phyloP scores from a whole-genome alignment of 768 basidiomycete species.

The Pleurotus citrinopileatus region DNA sequence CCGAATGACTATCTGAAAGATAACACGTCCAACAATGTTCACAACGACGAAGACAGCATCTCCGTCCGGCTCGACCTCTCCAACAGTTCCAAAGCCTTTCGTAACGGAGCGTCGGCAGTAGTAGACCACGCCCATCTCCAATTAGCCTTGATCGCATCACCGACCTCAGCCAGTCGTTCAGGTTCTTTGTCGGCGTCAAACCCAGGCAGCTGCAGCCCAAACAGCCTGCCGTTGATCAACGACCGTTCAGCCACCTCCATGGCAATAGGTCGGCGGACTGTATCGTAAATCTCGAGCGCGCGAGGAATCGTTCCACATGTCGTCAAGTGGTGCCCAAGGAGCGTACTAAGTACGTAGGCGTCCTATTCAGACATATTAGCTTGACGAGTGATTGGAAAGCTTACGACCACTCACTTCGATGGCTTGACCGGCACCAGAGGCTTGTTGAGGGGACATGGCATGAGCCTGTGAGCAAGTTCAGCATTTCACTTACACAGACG shows the following conservation, averaged over 20 bases:
- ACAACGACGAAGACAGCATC: too few species aligned
- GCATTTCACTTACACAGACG: not conserved
- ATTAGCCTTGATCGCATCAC: conserved; percentile 25
- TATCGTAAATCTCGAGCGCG: conserved; percentile 33
- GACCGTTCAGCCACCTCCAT: conserved; percentile 25
- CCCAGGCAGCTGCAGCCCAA: conserved; percentile 21
- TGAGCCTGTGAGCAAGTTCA: conserved; percentile 30
- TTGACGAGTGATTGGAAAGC: not conserved
- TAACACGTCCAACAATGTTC: not conserved
- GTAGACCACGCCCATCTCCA: conserved; percentile 23
- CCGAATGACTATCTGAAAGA: too few species aligned
- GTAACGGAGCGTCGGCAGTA: conserved; percentile 2
- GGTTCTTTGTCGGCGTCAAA: conserved; percentile 17
- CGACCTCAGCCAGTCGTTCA: conserved; percentile 20
- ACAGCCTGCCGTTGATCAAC: conserved; percentile 25
- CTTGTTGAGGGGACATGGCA: conserved; percentile 44
- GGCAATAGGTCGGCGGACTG: conserved; percentile 34
- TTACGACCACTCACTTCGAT: conserved; percentile 36
- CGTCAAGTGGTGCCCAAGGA: conserved; percentile 32
- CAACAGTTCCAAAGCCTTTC: not conserved
- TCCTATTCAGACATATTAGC: conserved; percentile 27
- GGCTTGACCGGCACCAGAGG: conserved; percentile 47
- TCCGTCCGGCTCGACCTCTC: not conserved
- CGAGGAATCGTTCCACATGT: conserved; percentile 21
- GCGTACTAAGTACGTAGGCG: conserved; percentile 43